Evolutionary conservation across 148 eudicot genomes (phyloP).

Genomic region (Mesembryanthemum crystallinum): DNA sequence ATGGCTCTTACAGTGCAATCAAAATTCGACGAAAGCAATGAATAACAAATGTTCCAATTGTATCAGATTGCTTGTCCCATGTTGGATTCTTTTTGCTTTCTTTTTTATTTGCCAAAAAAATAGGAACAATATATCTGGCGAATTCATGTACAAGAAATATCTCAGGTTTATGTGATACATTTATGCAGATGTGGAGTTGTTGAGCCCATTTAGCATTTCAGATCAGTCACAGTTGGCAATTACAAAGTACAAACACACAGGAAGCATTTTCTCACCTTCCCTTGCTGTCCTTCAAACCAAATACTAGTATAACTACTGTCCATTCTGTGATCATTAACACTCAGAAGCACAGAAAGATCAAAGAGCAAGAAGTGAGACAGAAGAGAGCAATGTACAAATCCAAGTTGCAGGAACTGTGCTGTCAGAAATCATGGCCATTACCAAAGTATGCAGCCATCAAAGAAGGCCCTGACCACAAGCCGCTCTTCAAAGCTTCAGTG

Average conservation of each 20-base stretch:
- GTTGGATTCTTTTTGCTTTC: no score
- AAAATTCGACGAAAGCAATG: background rate
- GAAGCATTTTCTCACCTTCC: background rate
- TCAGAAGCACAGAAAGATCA: background rate
- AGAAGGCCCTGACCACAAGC: conserved; percentile 48
- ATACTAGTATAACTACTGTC: background rate
- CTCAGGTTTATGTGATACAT: no score
- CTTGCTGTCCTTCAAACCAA: background rate
- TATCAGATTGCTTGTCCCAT: background rate
- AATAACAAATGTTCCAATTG: background rate
- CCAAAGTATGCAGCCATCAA: conserved; percentile 39
- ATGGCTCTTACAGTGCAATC: background rate
- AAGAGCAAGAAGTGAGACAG: background rate
- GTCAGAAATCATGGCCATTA: conserved; percentile 30
- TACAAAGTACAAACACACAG: conserved; percentile 18
- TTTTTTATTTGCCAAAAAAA: background rate
- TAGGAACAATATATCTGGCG: background rate
- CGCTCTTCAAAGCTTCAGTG: conserved; percentile 49
- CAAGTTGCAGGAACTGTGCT: conserved; percentile 55
- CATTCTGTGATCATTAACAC: background rate
- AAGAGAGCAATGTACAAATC: conserved; percentile 42
- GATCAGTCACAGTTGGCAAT: background rate
- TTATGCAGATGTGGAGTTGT: background rate
- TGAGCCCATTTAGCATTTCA: background rate
- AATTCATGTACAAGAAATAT: no score